Evolutionary conservation across 2,329 filamentous ascomycete species (phyloP), one percentile per base, ranked within the genome.

Genomic region (Fragosphaeria purpurea): DNA sequence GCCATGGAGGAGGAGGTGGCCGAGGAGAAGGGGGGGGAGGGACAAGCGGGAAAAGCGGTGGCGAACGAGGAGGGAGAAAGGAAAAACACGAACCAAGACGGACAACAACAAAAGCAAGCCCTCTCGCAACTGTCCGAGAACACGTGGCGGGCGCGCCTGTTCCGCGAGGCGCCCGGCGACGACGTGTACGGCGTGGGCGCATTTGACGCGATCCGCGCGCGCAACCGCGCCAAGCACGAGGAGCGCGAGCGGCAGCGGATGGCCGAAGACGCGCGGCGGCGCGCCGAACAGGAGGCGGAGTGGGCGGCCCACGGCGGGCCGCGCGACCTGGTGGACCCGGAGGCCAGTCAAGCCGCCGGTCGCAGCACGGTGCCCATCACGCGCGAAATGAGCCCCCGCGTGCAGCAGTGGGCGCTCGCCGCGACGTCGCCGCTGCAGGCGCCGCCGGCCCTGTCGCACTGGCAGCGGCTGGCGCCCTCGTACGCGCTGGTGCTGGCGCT

Each of bases 171-270:
- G 55, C 52, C 55, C 9, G 48, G 52, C 47, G 70, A 75, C 53
- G 71, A 74, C n/a, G 67, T 79, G 2, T 83, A 83, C 60, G 80
- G 80, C 12, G 67, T 69, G 48, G 75, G 79, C 60, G 69, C 66
- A 33, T 68, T 84, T 52, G 80, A 83, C 59, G 66, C 65, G 56
- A 77, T 83, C 41, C 74, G 79, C 44, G 74, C 74, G 40, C 61
- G 66, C 44, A 80, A 79, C 55, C 64, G 71, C 34, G 73, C 74
- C 13, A 73, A 67, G 58, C 66, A 66, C 43, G 70, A 75, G 58
- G 73, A 67, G n/a, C 66, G 71, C 43, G 63, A 64, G 41, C 50
- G 48, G 47, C 51, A 44, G 48, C 56, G 55, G 32, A 50, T 55
- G 47, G 58, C 56, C 50, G 58, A 53, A 9, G 54, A 69, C 12